phyloP scores from a whole-genome alignment of 768 basidiomycete species.

The Rhodosporidiobolus odoratus region DNA sequence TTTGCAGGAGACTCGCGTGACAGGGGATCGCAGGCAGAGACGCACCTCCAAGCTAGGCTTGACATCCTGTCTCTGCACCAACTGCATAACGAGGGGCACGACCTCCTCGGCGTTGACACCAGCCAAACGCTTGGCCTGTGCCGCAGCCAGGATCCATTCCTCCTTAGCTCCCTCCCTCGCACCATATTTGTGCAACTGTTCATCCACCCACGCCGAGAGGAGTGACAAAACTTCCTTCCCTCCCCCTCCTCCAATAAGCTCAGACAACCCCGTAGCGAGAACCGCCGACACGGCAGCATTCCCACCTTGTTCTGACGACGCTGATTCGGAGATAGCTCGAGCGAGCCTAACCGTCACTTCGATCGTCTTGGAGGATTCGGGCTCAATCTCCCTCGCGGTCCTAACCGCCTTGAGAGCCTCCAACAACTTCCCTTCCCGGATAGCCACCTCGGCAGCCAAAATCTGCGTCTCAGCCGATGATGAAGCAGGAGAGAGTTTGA shows the following conservation, averaged over 20 bases:
- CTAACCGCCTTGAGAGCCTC: slow-evolving; percentile 68
- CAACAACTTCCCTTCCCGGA: slow-evolving; percentile 74
- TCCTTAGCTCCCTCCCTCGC: slow-evolving; percentile 46
- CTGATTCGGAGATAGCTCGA: background rate
- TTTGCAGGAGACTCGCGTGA: background rate
- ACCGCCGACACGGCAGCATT: slow-evolving; percentile 51
- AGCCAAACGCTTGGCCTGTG: slow-evolving; percentile 56
- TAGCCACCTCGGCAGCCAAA: slow-evolving; percentile 70
- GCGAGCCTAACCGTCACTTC: slow-evolving; percentile 62
- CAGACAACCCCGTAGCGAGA: slow-evolving; percentile 54
- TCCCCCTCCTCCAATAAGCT: slow-evolving; percentile 58
- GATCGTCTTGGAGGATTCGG: slow-evolving; percentile 65
- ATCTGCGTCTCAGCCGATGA: slow-evolving; percentile 62
- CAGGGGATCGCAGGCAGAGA: too few species aligned
- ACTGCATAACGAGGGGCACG: slow-evolving; percentile 57
- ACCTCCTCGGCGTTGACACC: slow-evolving; percentile 55
- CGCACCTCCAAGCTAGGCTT: slow-evolving; percentile 45
- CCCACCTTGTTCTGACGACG: background rate
- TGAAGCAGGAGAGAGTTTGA: slow-evolving; percentile 52
- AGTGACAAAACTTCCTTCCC: too few species aligned
- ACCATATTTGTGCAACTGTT: slow-evolving; percentile 65
- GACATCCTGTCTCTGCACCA: slow-evolving; percentile 50
- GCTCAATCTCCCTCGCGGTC: slow-evolving; percentile 55
- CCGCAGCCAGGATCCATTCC: slow-evolving; percentile 59
- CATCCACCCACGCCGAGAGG: slow-evolving; percentile 64